These are phyloP conservation scores for Eucalyptus grandis DNA, from an alignment of 345 rosid species.

Conservation along the genomic window DNA sequence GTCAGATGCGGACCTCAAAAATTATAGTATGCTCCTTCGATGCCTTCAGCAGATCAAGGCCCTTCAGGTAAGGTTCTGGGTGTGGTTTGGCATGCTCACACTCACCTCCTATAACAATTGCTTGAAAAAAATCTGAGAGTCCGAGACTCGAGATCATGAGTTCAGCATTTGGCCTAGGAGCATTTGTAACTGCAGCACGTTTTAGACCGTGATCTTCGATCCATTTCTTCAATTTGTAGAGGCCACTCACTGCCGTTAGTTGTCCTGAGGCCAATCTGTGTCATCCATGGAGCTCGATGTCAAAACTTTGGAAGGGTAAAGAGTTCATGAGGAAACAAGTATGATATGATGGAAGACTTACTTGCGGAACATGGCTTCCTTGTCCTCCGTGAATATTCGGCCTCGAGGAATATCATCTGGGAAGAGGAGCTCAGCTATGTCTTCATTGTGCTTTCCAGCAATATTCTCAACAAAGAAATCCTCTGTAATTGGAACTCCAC, in stretches of 20 bases:
- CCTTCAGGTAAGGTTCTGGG: constrained; percentile 87
- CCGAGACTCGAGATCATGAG: constrained; percentile 74
- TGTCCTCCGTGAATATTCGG: constrained; percentile 45
- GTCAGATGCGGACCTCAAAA: constrained; percentile 40
- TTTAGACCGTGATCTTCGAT: constrained; percentile 73
- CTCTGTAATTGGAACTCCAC: constrained; percentile 79
- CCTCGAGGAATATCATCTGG: constrained; percentile 69
- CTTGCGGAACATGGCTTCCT: constrained; percentile 84
- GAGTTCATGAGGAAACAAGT: background rate
- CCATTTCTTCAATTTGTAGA: constrained; percentile 69
- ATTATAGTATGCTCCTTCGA: constrained; percentile 83
- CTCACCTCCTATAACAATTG: constrained; percentile 58
- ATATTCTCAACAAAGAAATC: constrained; percentile 54
- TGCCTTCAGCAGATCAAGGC: constrained; percentile 56
- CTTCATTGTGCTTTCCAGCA: constrained; percentile 78
- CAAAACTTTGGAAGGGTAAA: background rate
- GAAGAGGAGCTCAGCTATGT: constrained; percentile 56
- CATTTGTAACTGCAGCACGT: constrained; percentile 95
- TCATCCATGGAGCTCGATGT: background rate
- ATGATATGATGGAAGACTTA: background rate
- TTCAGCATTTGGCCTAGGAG: constrained; percentile 84
- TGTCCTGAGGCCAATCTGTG: constrained; percentile 63
- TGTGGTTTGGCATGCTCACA: constrained; percentile 84
- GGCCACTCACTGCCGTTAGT: constrained; percentile 47
- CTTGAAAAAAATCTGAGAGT: constrained; percentile 65